Conservation (phyloP, 2,329 filamentous ascomycete genomes). For the Nothopassalora personata region DNA sequence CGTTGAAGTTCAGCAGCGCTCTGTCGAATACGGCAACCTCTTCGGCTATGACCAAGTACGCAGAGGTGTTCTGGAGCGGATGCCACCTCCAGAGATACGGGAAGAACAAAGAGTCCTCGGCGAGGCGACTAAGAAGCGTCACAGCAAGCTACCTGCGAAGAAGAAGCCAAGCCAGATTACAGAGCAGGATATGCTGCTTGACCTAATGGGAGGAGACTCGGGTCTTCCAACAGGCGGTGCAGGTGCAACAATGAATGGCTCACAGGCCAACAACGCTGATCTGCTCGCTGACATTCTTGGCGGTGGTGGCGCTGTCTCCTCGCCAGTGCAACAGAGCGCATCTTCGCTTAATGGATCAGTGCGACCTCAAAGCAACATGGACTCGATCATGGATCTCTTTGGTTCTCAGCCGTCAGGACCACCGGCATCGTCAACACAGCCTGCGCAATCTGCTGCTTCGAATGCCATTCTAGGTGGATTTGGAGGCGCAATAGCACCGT, state of each 20-base stretch:
- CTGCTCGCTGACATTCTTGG: constrained; percentile 88
- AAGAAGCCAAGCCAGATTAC: constrained; percentile 74
- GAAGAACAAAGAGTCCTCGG: constrained; percentile 90
- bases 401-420: constrained; percentile 39
- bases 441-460: constrained; percentile 30
- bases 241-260: constrained; percentile 51
- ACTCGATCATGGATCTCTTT: constrained; percentile 88
- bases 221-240: constrained; percentile 53
- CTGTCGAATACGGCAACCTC: constrained; percentile 93
- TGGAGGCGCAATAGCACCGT: constrained; percentile 46
- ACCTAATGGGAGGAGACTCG: constrained; percentile 73
- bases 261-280: constrained; percentile 68
- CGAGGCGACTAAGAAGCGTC: constrained; percentile 56
- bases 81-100: constrained; percentile 95
- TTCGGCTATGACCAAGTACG: constrained; percentile 85
- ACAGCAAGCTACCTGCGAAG: constrained; percentile 58
- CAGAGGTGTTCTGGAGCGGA: constrained; percentile 87
- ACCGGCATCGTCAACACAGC: constrained; percentile 30
- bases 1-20: constrained; percentile 91
- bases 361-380: constrained; percentile 36
- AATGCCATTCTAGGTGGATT: constrained; percentile 42
- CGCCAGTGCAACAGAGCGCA: constrained; percentile 42
- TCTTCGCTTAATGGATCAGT: constrained; percentile 22
- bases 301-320: constrained; percentile 50
- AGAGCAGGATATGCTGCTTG: constrained; percentile 84